Base-by-base conservation (phyloP, 1,284 basidiomycete species). In the Tilletia caries region DNA sequence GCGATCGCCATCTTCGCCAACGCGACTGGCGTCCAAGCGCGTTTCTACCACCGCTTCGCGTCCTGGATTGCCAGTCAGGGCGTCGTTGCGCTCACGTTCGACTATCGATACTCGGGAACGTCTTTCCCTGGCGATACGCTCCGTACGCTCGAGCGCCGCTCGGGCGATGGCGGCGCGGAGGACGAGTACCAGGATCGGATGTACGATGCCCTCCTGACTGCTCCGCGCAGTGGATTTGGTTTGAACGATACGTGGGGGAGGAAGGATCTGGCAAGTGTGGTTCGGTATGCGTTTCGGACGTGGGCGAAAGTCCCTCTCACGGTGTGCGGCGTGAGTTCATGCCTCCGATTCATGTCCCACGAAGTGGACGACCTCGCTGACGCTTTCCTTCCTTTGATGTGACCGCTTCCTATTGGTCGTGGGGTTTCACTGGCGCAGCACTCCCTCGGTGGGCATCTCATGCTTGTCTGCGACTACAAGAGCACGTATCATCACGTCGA, bases 31-130 rank as follows among this genome's bases (percentile, higher is more conserved):
- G 76, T 78, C 1, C 73, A 74, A 41, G 78, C 66, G 62, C 71
- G 74, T 1, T 78, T 79, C 73, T 79, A 79, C 66, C 76, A 76
- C 68, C 70, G 65, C 29, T 72, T 75, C 18, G 76, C 78, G 25
- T 44, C 58, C 0, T 78, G 71, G 70, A 73, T 79, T 20, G 66
- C 75, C 1, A 60, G 64, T 6, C 70, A 77, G 32, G 78, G 76
- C n/a, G 69, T 79, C 0, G 73, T 70, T 10, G 74, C 74, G 15
- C 74, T 71, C 48, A 79, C 78, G 0, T 76, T 78, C 66, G 78
- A 79, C 73, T 79, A 75, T 27, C 72, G 76, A 48, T 79, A 68
- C 44, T 73, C 73, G 1, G 78, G 78, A 6, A 66, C 68, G 4
- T 76, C 75, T 5, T 76, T 79, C 41, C 78, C 78, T 8, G 67